These are phyloP conservation scores for Zopfia rhizophila DNA, from an alignment of 2,329 filamentous ascomycete genomes.

Conservation along the genomic window DNA sequence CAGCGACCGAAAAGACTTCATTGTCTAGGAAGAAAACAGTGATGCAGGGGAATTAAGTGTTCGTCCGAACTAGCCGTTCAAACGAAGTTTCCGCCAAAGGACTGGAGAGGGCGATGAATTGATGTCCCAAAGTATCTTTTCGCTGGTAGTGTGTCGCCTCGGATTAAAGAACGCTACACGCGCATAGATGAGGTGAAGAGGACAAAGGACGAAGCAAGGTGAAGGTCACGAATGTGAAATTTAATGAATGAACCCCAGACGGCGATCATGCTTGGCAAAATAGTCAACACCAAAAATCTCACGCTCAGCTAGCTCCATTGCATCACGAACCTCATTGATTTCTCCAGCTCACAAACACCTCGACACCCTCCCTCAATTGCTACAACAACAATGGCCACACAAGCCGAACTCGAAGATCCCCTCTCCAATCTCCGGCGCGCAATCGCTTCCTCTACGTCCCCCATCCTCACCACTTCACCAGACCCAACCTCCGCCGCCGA, in stretches of 20 bases:
- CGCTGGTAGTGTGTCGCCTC: too few relatives aligned
- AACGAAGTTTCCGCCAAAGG: too few relatives aligned
- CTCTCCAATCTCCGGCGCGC: conserved; percentile 85
- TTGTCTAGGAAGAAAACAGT: too few relatives aligned
- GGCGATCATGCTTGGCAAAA: neutral
- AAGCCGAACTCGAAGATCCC: conserved; percentile 67
- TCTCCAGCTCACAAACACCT: neutral
- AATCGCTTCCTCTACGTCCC: conserved; percentile 75
- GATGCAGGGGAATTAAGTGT: too few relatives aligned
- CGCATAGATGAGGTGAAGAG: too few relatives aligned
- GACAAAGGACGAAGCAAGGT: too few relatives aligned
- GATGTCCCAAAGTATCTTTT: too few relatives aligned
- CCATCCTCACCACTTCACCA: conserved; percentile 77
- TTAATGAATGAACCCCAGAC: neutral
- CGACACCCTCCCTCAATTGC: neutral
- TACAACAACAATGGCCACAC: conserved; percentile 35
- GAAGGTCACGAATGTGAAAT: too few relatives aligned
- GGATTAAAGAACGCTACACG: too few relatives aligned
- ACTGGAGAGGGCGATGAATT: too few relatives aligned
- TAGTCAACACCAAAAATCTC: neutral
- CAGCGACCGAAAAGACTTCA: too few relatives aligned
- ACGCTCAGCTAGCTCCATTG: neutral
- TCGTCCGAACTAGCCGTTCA: too few relatives aligned
- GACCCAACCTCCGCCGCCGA: conserved; percentile 72
- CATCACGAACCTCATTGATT: neutral